These are phyloP conservation scores for Pseudocercospora crystallina DNA, from an alignment of 2,329 filamentous ascomycete species.

Conservation along the genomic window DNA sequence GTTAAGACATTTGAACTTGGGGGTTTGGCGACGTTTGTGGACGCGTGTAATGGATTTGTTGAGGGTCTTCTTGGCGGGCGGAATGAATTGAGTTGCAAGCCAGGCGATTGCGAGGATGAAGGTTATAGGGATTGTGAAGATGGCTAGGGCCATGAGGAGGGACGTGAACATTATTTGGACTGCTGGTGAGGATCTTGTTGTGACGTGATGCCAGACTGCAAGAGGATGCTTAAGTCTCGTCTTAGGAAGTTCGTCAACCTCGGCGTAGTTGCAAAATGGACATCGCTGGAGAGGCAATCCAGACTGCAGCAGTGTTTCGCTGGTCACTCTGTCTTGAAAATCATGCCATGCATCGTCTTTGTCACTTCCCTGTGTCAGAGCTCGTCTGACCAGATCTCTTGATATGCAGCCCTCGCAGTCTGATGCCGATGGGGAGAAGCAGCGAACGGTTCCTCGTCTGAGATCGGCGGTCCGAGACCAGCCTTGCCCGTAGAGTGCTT, in stretches of 20 bases:
- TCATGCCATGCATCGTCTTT: constrained; percentile 71
- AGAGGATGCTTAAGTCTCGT: constrained; percentile 21
- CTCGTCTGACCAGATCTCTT: constrained; percentile 66
- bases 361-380: constrained; percentile 67
- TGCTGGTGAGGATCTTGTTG: constrained; percentile 34
- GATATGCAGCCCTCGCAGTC: constrained; percentile 72
- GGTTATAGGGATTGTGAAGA: constrained; percentile 50
- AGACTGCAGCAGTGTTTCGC: constrained; percentile 72
- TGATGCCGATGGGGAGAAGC: constrained; percentile 71
- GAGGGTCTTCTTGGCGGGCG: constrained; percentile 11
- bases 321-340: constrained; percentile 76
- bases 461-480: constrained; percentile 79
- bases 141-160: constrained; percentile 24
- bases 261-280: constrained; percentile 88
- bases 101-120: constrained; percentile 47
- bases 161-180: constrained; percentile 50
- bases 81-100: constrained; percentile 15
- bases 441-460: constrained; percentile 71
- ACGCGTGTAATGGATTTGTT: constrained; percentile 59
- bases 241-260: constrained; percentile 62
- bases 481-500: constrained; percentile 89
- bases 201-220: constrained; percentile 27
- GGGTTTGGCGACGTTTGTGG: constrained; percentile 67
- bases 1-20: constrained; percentile 75
- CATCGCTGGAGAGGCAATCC: constrained; percentile 76